Evolutionary conservation across 2,329 filamentous ascomycete genomes (phyloP).

Genomic region (Trichoderma breve): DNA sequence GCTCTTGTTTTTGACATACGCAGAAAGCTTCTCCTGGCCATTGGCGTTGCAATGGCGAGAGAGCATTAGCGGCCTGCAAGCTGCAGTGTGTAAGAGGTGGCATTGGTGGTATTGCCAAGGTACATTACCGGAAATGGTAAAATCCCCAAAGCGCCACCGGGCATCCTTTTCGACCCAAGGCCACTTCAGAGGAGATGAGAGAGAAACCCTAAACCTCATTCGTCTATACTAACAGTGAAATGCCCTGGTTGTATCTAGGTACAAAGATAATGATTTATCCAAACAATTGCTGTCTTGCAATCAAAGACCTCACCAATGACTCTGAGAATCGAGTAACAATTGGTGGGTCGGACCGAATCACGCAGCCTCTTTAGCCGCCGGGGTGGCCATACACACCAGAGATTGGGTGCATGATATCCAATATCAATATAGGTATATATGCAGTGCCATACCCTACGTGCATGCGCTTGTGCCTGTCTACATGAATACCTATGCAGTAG

Average conservation of each 20-base stretch:
- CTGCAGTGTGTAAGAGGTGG: background rate
- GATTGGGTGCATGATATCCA: background rate
- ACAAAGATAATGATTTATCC: background rate
- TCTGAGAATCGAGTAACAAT: background rate
- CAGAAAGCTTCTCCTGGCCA: background rate
- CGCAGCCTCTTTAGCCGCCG: slow-evolving; percentile 7
- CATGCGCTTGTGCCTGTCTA: slow-evolving; percentile 6
- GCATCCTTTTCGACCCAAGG: background rate
- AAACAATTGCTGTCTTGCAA: background rate
- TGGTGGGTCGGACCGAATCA: background rate
- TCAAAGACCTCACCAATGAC: background rate
- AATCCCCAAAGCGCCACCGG: background rate
- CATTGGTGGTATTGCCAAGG: background rate
- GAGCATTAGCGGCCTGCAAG: background rate
- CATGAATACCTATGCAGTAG: background rate
- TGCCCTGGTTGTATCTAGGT: background rate
- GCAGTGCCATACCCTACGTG: background rate
- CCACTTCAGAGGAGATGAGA: background rate
- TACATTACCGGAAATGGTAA: slow-evolving; percentile 9
- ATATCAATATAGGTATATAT: background rate
- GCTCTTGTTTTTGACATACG: background rate
- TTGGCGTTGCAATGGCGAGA: background rate
- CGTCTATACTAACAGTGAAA: background rate
- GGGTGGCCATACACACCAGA: background rate
- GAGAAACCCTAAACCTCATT: background rate